Percentiles rank a stretch among this genome's conserved stretches.
phyloP scores from a whole-genome alignment of 352 stramenopile species.

The Globisporangium lucens region DNA sequence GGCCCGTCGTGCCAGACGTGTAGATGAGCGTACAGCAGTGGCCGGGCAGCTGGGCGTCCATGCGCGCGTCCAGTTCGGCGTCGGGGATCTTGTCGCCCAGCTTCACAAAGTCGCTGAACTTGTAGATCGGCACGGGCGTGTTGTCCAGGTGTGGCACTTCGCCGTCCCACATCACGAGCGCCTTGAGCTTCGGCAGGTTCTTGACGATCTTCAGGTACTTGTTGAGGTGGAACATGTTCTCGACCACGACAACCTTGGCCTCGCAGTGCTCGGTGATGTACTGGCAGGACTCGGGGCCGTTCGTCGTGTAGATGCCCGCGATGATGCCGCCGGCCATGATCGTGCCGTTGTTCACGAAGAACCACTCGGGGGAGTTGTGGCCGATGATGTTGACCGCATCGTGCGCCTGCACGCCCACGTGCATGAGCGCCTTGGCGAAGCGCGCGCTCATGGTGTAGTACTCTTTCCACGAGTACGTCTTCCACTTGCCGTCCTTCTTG shows the following conservation, averaged over 20 bases:
- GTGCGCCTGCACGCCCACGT: constrained; percentile 59
- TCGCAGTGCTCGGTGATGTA: constrained; percentile 83
- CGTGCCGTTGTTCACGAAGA: constrained; percentile 73
- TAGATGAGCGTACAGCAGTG: constrained; percentile 89
- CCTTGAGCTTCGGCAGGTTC: constrained; percentile 67
- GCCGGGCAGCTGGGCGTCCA: constrained; percentile 42
- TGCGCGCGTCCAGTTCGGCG: constrained; percentile 34
- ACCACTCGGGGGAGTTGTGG: constrained; percentile 85
- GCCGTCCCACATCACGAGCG: constrained; percentile 69
- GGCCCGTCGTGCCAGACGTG: constrained; percentile 81
- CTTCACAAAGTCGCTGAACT: constrained; percentile 56
- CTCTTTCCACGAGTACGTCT: constrained; percentile 58
- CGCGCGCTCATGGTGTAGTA: constrained; percentile 67
- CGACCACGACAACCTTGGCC: constrained; percentile 73
- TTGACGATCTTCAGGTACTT: constrained; percentile 69
- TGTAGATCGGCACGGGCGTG: constrained; percentile 49
- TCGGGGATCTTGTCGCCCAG: constrained; percentile 38
- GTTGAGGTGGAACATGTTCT: constrained; percentile 60
- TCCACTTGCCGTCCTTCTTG: constrained; percentile 39
- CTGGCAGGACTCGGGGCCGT: constrained; percentile 63
- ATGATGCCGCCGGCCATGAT: constrained; percentile 79
- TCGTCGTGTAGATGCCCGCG: constrained; percentile 85
- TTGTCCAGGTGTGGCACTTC: constrained; percentile 27
- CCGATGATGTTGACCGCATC: constrained; percentile 81
- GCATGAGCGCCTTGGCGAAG: constrained; percentile 77